Evolutionary conservation across 257 asterid genomes (phyloP).

Genomic region (Solanum bulbocastanum): DNA sequence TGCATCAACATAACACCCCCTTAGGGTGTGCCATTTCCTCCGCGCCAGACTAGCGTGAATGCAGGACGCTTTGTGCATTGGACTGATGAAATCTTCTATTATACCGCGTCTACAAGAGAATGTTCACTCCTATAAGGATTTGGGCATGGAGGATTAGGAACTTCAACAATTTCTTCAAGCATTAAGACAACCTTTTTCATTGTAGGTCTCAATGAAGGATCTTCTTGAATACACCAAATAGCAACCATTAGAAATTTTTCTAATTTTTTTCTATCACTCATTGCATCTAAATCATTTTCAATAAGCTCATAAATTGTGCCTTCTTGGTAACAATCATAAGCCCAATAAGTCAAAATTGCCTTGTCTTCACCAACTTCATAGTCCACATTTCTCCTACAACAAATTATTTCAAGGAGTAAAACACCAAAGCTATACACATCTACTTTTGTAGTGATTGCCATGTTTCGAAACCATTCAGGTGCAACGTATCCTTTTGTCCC

Average conservation of each 20-base stretch:
- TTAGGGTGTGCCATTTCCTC: neutral
- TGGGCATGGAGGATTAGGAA: slow-evolving; percentile 31
- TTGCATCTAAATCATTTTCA: slow-evolving; percentile 27
- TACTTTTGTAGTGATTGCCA: too few relatives aligned
- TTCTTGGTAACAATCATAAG: too few relatives aligned
- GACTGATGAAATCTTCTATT: neutral
- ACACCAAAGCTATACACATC: too few relatives aligned
- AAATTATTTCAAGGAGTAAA: too few relatives aligned
- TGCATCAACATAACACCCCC: neutral
- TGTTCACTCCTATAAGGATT: slow-evolving; percentile 1
- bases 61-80: neutral
- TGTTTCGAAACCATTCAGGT: too few relatives aligned
- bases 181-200: slow-evolving; percentile 37
- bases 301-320: neutral
- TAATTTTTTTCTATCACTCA: slow-evolving; percentile 10
- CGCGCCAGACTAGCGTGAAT: too few relatives aligned
- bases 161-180: slow-evolving; percentile 55
- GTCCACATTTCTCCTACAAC: too few relatives aligned
- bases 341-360: too few relatives aligned
- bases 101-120: neutral
- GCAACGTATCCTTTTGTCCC: too few relatives aligned
- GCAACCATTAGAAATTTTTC: slow-evolving; percentile 31
- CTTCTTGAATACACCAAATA: slow-evolving; percentile 64
- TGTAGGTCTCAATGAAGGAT: slow-evolving; percentile 40
- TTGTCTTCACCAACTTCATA: too few relatives aligned